Conservation (phyloP, 257 asterid genomes). For the Solanum appendiculatum region DNA sequence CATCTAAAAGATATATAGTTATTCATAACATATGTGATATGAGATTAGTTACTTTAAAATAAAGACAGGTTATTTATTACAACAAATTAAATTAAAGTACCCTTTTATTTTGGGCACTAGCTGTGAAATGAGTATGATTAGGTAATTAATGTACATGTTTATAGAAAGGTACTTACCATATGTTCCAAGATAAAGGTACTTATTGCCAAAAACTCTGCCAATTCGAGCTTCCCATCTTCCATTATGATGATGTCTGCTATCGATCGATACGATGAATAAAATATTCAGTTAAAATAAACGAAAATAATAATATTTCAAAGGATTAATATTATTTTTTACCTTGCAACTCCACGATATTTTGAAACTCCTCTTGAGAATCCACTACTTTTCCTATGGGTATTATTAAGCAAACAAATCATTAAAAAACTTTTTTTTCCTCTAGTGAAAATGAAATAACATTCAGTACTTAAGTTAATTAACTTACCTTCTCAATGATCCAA, state of each 20-base stretch:
- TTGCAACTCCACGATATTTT: slow-evolving; percentile 83
- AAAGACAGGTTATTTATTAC: too few species aligned
- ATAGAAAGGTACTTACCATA: slow-evolving; percentile 34
- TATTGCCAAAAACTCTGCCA: slow-evolving; percentile 78
- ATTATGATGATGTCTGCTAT: slow-evolving; percentile 64
- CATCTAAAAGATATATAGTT: not conserved
- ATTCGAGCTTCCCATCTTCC: slow-evolving; percentile 96
- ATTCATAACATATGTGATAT: not conserved
- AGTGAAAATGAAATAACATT: not conserved
- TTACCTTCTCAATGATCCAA: slow-evolving; percentile 76
- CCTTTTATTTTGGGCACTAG: not conserved
- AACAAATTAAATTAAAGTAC: not conserved
- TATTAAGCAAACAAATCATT: not conserved
- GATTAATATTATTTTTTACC: slow-evolving; percentile 18
- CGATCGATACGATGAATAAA: not conserved
- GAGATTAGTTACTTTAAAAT: not conserved
- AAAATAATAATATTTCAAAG: not conserved
- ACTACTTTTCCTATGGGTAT: slow-evolving; percentile 62
- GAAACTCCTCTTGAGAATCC: slow-evolving; percentile 89
- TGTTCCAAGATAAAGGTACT: slow-evolving; percentile 77
- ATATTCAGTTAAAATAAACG: not conserved
- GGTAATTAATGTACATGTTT: not conserved
- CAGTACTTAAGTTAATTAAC: not conserved
- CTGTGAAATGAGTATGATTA: not conserved
- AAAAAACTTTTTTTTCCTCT: too few species aligned